Base-by-base conservation (phyloP, 169 alveolate genomes). In the Eimeria necatrix region DNA sequence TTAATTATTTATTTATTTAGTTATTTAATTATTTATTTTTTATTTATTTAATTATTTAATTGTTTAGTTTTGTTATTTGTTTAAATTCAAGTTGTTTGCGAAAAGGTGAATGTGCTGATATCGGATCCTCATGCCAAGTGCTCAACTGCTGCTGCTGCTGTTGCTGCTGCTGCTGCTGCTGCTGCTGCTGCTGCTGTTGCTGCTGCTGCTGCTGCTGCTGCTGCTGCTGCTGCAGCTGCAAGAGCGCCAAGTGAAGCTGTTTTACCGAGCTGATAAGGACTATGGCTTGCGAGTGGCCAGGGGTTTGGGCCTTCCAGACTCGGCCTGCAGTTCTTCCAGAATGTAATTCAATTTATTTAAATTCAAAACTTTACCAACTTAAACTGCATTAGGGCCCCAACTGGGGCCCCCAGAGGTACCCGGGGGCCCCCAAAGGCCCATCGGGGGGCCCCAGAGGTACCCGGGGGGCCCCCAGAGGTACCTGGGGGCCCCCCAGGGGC, bases 191-290 rank as follows among this genome's bases (percentile, higher is more conserved):
- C 64, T 56, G 14, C 64, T 56, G 64, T 14, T 56, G 14, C 64
- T 56, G 64, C 64, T 56, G 64, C 64, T 56, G 64, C 64, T 56
- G 64, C 78, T 68, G 78, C 78, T 68, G 26, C 46, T 68, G 26
- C 26, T 68, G 78, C 26, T 68, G 78, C 26, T 68, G 78, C 78
- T 68, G 78, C 78, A 68, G 78, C 9, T 68, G 6, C 78, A 68
- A n/a, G 78, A 68, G 78, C 20, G 78, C 10, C 78, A 68, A n/a
- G 78, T 68, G 26, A 68, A 68, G 78, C 78, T 68, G 20, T 68
- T 68, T n/a, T 8, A 8, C 6, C 20, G 78, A n/a, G 78, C 26
- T 9, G 78, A 68, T n/a, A n/a, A n/a, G 26, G 78, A 68, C 10
- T 68, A 16, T 8, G 78, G 78, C 10, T 5, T 8, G 78, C 20